Evolutionary conservation across 768 basidiomycete species (phyloP).

Genomic region (Leccinum longicurvipes): DNA sequence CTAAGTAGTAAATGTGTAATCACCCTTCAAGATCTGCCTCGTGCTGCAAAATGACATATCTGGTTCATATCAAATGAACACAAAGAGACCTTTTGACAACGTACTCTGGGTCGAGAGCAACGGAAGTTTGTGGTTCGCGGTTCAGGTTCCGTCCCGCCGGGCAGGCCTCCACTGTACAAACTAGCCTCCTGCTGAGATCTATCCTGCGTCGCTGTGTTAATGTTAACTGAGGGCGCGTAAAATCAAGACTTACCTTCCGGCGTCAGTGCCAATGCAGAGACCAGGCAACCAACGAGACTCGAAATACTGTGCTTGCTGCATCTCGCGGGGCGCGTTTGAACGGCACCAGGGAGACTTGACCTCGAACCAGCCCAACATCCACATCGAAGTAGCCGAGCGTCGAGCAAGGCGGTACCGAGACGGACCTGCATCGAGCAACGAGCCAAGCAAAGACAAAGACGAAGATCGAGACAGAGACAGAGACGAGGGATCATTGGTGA

Average conservation of each 20-base stretch:
- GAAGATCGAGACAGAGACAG: background rate
- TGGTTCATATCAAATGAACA: too few species aligned
- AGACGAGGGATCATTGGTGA: background rate
- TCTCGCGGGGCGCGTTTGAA: background rate
- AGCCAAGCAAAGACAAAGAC: background rate
- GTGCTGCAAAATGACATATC: too few species aligned
- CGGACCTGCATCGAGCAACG: background rate
- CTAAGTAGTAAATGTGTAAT: too few species aligned
- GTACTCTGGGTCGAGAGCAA: background rate
- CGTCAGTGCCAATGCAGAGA: too few species aligned
- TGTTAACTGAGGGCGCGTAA: background rate
- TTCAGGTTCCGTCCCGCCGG: too few species aligned
- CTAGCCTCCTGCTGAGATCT: background rate
- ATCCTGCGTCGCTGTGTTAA: background rate
- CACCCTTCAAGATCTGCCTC: too few species aligned
- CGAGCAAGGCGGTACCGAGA: background rate
- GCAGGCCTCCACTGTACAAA: background rate
- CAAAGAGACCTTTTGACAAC: background rate
- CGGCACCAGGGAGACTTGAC: too few species aligned
- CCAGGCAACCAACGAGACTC: too few species aligned
- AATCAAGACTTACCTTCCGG: background rate
- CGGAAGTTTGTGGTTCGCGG: too few species aligned
- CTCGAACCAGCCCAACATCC: background rate
- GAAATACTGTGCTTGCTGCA: background rate
- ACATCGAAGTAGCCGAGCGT: background rate